Percentiles rank a stretch among this genome's conserved stretches.
Evolutionary conservation across 2,329 filamentous ascomycete genomes (phyloP).

Genomic region (Aspergillus felis): DNA sequence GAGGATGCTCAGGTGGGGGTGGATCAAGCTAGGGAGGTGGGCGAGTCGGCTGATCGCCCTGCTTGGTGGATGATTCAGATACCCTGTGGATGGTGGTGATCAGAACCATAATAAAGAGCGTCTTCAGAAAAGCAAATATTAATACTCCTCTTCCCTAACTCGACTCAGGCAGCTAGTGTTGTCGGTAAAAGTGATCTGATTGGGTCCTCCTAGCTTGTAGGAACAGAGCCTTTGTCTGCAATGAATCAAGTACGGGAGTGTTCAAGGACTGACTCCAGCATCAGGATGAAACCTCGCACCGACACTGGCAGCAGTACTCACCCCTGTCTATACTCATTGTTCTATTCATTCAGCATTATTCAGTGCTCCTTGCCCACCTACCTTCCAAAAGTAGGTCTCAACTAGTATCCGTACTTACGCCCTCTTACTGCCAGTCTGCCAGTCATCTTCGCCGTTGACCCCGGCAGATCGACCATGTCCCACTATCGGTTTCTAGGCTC

Average conservation of each 20-base stretch:
- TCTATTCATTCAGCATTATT: not conserved
- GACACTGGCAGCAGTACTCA: not conserved
- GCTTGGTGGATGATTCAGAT: not conserved
- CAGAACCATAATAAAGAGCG: not conserved
- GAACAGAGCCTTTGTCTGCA: too few species aligned
- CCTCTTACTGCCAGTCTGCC: not conserved
- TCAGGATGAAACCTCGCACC: not conserved
- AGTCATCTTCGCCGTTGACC: slow-evolving; percentile 4
- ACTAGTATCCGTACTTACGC: too few species aligned
- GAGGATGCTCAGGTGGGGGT: not conserved
- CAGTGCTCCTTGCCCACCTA: not conserved
- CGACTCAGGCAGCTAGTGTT: not conserved
- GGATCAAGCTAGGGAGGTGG: slow-evolving; percentile 4
- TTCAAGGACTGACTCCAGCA: not conserved
- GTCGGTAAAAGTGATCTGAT: not conserved
- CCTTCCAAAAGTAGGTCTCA: too few species aligned
- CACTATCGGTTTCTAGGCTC: not conserved
- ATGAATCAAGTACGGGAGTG: too few species aligned
- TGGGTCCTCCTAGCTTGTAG: too few species aligned
- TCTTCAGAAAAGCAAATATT: not conserved
- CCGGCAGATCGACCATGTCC: not conserved
- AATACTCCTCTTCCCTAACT: not conserved
- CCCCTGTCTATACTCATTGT: not conserved
- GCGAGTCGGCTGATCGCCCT: slow-evolving; percentile 8
- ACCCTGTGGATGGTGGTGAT: not conserved